These are phyloP conservation scores for Zygoascus flipseniorum DNA, from an alignment of 805 yeast genomes.

Conservation along the genomic window DNA sequence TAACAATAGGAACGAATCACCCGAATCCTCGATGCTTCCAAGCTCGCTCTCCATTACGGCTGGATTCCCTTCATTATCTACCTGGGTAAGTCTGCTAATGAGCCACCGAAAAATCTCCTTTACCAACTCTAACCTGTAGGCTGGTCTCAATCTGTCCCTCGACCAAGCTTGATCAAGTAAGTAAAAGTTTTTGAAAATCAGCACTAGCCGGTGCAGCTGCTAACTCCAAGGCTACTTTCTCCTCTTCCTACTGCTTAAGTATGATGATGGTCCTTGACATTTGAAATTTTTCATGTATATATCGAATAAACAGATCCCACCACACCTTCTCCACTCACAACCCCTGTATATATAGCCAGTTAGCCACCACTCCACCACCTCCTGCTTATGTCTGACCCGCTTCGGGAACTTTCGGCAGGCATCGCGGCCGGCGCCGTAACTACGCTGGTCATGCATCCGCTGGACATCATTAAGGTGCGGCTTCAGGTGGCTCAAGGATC, in stretches of 20 bases:
- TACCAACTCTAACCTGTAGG: slow-evolving; percentile 25
- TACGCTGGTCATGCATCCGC: slow-evolving; percentile 77
- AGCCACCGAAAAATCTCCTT: background rate
- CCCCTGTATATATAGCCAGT: too few relatives aligned
- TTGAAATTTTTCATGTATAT: background rate
- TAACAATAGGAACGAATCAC: slow-evolving; percentile 67
- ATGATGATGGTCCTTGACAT: background rate
- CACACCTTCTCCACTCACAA: too few relatives aligned
- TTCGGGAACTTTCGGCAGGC: slow-evolving; percentile 51
- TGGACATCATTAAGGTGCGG: slow-evolving; percentile 77
- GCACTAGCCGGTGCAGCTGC: background rate
- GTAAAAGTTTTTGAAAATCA: slow-evolving; percentile 6
- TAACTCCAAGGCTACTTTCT: slow-evolving; percentile 45
- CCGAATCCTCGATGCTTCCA: slow-evolving; percentile 72
- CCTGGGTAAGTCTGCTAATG: slow-evolving; percentile 38
- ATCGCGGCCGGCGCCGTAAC: slow-evolving; percentile 73
- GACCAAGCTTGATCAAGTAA: slow-evolving; percentile 66
- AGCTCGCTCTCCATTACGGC: slow-evolving; percentile 88
- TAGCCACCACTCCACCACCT: background rate
- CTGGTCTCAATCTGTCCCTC: slow-evolving; percentile 71
- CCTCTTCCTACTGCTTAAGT: slow-evolving; percentile 68
- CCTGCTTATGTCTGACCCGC: background rate
- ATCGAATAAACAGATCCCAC: background rate
- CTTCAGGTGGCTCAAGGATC: slow-evolving; percentile 50
- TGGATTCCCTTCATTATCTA: slow-evolving; percentile 94